Base-by-base conservation (phyloP, 306 rosid species). In the Gastrolobium bilobum region DNA sequence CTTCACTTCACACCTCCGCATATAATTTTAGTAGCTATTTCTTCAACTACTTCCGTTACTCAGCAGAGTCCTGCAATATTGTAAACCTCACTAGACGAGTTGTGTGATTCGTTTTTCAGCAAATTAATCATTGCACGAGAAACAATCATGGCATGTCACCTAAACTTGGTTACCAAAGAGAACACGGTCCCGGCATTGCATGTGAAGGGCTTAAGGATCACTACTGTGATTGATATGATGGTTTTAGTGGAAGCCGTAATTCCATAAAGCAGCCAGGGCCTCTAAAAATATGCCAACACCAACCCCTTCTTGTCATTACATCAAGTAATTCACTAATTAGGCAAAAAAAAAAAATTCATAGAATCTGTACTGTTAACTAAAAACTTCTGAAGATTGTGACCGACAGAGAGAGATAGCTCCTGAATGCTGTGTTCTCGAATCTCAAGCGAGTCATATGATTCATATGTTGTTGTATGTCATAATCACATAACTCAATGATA, bases 51-150 rank as follows among this genome's bases (percentile, higher is more conserved):
- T 34, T 39, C 11, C 58, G 31, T 59, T 31, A 39, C 10, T 62
- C 57, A 48, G 65, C 33, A 34, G 10, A 15, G 10, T n/a, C 33
- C 26, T 47, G 71, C 33, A 20, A 20, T 20, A 33, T 48, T n/a
- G 29, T 15, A 37, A 68, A 40, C 15, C 42, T 40, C 20, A 60
- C 68, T 6, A 50, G 51, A 29, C 56, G 69, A 64, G 83, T 64
- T 47, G 68, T 8, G 64, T 48, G 37, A 9, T 59, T 62, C 42
- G 10, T 68, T 20, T 63, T 63, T 70, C 72, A 51, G 39, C 66
- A 13, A 40, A 31, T 50, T n/a, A 60, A 68, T 75, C 51, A 82
- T 82, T 68, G 81, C 65, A 46, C 44, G 46, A 65, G 7, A 65
- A 13, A 50, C 40, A 30, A 65, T 3, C 68, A 51, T 14, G 50